Conservation (phyloP, 208 protist species). For the Blastocrithidia nonstop region DNA sequence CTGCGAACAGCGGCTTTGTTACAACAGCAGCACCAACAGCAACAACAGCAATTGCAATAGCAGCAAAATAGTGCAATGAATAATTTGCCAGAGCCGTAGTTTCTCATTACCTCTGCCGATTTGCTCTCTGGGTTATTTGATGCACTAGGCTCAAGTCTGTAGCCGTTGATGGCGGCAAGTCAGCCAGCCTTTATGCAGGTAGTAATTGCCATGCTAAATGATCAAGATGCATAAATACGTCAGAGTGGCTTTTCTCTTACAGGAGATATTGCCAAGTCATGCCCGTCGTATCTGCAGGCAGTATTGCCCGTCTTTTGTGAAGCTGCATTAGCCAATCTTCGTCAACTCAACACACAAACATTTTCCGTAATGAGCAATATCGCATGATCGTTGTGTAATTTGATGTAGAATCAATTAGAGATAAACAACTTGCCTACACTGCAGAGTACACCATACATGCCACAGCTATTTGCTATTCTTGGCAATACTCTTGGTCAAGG, state of each 20-base stretch:
- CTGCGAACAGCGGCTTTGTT: slow-evolving; percentile 14
- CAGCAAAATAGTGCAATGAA: slow-evolving; percentile 6
- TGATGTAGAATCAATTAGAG: slow-evolving; percentile 60
- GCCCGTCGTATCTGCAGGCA: slow-evolving; percentile 31
- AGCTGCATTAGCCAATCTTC: slow-evolving; percentile 28
- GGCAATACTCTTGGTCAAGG: slow-evolving; percentile 13
- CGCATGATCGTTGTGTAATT: slow-evolving; percentile 59
- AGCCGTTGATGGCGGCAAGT: slow-evolving; percentile 34
- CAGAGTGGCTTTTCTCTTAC: slow-evolving; percentile 65
- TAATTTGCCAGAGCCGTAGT: slow-evolving; percentile 48
- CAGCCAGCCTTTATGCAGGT: slow-evolving; percentile 38
- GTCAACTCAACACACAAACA: slow-evolving; percentile 18
- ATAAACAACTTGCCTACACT: slow-evolving; percentile 27
- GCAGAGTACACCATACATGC: slow-evolving; percentile 12
- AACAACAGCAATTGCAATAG: not conserved
- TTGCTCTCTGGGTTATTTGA: slow-evolving; percentile 67
- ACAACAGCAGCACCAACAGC: slow-evolving; percentile 12
- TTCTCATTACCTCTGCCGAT: slow-evolving; percentile 52
- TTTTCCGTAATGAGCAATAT: slow-evolving; percentile 58
- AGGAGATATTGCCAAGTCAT: slow-evolving; percentile 43
- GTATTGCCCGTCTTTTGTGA: slow-evolving; percentile 21
- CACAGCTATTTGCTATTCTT: slow-evolving; percentile 37
- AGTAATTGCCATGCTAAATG: slow-evolving; percentile 22
- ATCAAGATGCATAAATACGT: slow-evolving; percentile 26
- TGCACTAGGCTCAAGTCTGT: slow-evolving; percentile 44